Conservation (phyloP, 768 basidiomycete species). For the Naematelia aurantialba region DNA sequence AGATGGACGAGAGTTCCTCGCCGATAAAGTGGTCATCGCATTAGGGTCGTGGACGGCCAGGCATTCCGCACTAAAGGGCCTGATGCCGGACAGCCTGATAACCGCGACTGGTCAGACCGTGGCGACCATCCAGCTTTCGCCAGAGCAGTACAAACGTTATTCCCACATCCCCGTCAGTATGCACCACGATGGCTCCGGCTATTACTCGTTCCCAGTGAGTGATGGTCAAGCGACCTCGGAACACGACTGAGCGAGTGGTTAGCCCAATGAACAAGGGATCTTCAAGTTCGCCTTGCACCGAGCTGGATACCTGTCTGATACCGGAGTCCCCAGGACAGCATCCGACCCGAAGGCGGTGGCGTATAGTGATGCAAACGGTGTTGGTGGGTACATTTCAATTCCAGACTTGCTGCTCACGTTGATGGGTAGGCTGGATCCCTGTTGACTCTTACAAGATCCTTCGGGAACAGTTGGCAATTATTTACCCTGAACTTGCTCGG, state of each 20-base stretch:
- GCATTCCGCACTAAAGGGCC: constrained; percentile 12
- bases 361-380: constrained; percentile 6
- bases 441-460: constrained; percentile 9
- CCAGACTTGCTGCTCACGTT: too few relatives aligned
- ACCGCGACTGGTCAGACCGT: constrained; percentile 17
- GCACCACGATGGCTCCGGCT: constrained; percentile 14
- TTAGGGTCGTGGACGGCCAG: constrained; percentile 21
- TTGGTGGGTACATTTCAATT: constrained; percentile 8
- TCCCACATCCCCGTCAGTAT: constrained; percentile 23
- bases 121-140: constrained; percentile 13
- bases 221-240: background rate
- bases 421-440: constrained; percentile 19
- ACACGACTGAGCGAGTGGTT: background rate
- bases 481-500: constrained; percentile 19
- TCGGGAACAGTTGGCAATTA: background rate
- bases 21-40: constrained; percentile 19
- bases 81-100: constrained; percentile 20
- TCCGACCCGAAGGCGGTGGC: constrained; percentile 14
- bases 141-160: constrained; percentile 15
- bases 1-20: constrained; percentile 19
- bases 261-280: constrained; percentile 17
- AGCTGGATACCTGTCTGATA: constrained; percentile 14
- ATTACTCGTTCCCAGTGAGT: constrained; percentile 28
- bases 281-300: constrained; percentile 25
- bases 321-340: constrained; percentile 21